These are phyloP conservation scores for Chaetomium strumarium DNA, from an alignment of 2,329 filamentous ascomycete genomes.

Conservation along the genomic window DNA sequence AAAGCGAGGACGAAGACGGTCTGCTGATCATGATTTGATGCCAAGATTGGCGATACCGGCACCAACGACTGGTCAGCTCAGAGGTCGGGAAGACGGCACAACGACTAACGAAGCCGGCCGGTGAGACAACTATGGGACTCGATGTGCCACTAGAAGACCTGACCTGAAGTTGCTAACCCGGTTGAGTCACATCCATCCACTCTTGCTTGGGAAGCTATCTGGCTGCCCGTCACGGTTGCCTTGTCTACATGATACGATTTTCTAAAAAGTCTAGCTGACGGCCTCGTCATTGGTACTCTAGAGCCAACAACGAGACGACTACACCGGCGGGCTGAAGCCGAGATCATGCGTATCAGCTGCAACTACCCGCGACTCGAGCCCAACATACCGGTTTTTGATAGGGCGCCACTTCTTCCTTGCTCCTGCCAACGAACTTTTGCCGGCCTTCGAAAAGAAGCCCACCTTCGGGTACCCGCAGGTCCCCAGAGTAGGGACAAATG, in stretches of 20 bases:
- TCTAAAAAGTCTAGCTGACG: background rate
- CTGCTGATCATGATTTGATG: conserved; percentile 22
- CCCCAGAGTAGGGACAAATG: background rate
- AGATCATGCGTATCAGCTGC: conserved; percentile 13
- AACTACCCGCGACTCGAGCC: conserved; percentile 8
- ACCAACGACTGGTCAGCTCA: background rate
- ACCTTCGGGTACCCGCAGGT: conserved; percentile 10
- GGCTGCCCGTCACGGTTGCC: background rate
- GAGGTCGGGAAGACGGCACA: conserved; percentile 5
- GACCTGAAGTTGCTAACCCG: background rate
- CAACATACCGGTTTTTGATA: conserved; percentile 2
- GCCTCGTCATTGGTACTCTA: background rate
- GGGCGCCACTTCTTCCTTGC: conserved; percentile 8
- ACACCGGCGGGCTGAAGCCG: conserved; percentile 1
- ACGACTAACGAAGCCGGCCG: conserved; percentile 8
- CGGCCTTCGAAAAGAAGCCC: conserved; percentile 11
- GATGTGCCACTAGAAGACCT: background rate
- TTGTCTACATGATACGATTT: background rate
- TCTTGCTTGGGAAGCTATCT: background rate
- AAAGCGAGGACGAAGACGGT: conserved; percentile 12
- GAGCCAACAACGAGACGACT: background rate
- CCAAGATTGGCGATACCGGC: conserved; percentile 13
- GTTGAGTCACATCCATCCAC: background rate
- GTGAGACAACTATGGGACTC: conserved; percentile 10
- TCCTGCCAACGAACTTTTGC: conserved; percentile 12